phyloP scores from a whole-genome alignment of 306 rosid genomes.

The Inga leiocalycina region DNA sequence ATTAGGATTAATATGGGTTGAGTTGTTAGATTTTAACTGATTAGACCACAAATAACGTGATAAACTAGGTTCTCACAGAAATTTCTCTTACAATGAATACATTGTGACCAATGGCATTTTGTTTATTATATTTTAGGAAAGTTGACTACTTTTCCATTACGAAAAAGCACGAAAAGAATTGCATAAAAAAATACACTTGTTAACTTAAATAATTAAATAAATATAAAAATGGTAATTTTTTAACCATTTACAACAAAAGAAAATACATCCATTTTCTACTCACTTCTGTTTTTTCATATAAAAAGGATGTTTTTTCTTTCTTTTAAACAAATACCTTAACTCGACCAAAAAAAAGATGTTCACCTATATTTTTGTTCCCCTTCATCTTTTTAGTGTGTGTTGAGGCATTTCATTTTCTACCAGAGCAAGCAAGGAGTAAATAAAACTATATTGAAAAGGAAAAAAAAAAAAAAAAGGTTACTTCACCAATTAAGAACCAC shows the following conservation, averaged over 20 bases:
- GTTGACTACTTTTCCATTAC: neutral
- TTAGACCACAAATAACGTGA: no score
- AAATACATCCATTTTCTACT: neutral
- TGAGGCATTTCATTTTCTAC: neutral
- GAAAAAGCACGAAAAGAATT: neutral
- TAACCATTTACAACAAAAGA: neutral
- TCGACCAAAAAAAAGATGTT: neutral
- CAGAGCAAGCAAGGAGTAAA: neutral
- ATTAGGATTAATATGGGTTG: no score
- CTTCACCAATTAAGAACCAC: neutral
- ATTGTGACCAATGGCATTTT: neutral
- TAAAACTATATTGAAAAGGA: no score
- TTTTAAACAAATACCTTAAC: neutral
- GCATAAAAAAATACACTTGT: neutral
- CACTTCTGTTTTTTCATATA: neutral
- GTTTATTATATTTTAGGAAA: neutral
- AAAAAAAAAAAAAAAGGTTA: neutral
- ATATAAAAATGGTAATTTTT: neutral
- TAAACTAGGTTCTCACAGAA: rapidly evolving
- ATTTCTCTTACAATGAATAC: neutral
- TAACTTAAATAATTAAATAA: neutral
- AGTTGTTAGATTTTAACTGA: no score
- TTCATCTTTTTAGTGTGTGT: neutral
- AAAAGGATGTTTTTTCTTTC: neutral
- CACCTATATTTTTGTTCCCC: neutral